Base-by-base conservation (phyloP, 1,284 basidiomycete genomes). In the Phylloporus sp. region DNA sequence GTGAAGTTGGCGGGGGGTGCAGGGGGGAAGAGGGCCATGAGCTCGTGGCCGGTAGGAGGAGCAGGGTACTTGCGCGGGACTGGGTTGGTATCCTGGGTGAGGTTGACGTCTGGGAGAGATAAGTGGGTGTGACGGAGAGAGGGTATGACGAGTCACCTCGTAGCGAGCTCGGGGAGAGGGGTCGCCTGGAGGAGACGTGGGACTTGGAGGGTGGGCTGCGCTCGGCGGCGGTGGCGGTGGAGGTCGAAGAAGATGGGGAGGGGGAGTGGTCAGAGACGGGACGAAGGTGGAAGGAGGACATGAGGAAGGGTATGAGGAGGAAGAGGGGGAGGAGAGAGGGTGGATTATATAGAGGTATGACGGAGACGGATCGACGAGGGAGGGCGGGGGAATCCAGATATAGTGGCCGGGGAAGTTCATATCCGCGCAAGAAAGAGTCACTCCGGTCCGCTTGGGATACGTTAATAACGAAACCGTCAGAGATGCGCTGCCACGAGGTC, bases 11-110 rank as follows among this genome's bases (percentile, higher is more conserved):
- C 80, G 5, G 89, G 89, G 12, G 88, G 82, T 11, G 86, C 79
- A 7, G 90, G 83, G 2, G 90, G 90, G 72, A 92, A 92, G 78
- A 92, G 83, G 15, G 88, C 87, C 90, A 92, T 92, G 68, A 92
- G 82, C 67, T 92, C 89, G 68, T 92, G 90, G 3, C 90, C 90
- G 0, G 89, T 91, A 7, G 88, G 88, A 2, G 90, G 90, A 1
- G 88, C 83, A 28, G 90, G 90, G 71, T 86, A 90, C 67, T 85
- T 86, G 61, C 86, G 78, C 10, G 79, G 75, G 8, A 76, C 72
- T 46, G 80, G 76, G 68, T 83, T 83, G 58, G 80, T 76, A 39
- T 80, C 76, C 62, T 84, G 80, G 2, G 81, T 77, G 61, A 88
- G 80, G 72, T 88, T 86, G 67, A 89, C 77, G 71, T 89, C 88